Evolutionary conservation across 2,329 filamentous ascomycete genomes (phyloP).

Genomic region (Monilinia polystroma): DNA sequence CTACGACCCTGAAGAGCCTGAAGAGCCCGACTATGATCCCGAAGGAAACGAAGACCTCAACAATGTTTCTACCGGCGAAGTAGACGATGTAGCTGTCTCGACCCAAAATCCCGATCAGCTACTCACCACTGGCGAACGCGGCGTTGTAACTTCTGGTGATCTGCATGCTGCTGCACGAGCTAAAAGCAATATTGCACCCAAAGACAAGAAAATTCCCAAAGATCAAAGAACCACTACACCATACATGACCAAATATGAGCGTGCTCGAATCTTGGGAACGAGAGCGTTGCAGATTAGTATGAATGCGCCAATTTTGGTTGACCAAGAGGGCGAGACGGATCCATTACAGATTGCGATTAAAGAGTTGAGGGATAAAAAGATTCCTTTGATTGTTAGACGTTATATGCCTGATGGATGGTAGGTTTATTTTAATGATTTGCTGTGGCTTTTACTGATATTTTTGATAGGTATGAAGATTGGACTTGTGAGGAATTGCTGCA

Average conservation of each 20-base stretch:
- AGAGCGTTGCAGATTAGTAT: slow-evolving; percentile 96
- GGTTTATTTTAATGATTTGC: slow-evolving; percentile 43
- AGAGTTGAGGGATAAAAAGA: slow-evolving; percentile 97
- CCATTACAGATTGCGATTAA: slow-evolving; percentile 97
- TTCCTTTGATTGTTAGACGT: slow-evolving; percentile 88
- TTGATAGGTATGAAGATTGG: slow-evolving; percentile 85
- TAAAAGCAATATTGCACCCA: slow-evolving; percentile 55
- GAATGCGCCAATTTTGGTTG: slow-evolving; percentile 95
- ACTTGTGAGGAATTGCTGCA: slow-evolving; percentile 88
- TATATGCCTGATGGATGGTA: slow-evolving; percentile 97
- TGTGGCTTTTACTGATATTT: slow-evolving; percentile 14
- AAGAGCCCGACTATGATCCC: slow-evolving; percentile 55
- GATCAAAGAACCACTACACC: slow-evolving; percentile 89
- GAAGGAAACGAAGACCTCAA: slow-evolving; percentile 48
- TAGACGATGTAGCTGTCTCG: slow-evolving; percentile 53
- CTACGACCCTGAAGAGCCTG: slow-evolving; percentile 55
- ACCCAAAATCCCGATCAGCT: slow-evolving; percentile 55
- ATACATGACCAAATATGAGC: slow-evolving; percentile 99
- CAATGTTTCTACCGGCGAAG: slow-evolving; percentile 52
- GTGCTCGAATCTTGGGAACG: slow-evolving; percentile 88
- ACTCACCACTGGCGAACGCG: slow-evolving; percentile 39
- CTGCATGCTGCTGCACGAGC: slow-evolving; percentile 58
- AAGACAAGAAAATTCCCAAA: slow-evolving; percentile 86
- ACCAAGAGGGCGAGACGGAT: slow-evolving; percentile 96
- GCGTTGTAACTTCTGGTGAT: slow-evolving; percentile 60